Evolutionary conservation across 306 rosid species (phyloP).

Genomic region (Luffa acutangula): DNA sequence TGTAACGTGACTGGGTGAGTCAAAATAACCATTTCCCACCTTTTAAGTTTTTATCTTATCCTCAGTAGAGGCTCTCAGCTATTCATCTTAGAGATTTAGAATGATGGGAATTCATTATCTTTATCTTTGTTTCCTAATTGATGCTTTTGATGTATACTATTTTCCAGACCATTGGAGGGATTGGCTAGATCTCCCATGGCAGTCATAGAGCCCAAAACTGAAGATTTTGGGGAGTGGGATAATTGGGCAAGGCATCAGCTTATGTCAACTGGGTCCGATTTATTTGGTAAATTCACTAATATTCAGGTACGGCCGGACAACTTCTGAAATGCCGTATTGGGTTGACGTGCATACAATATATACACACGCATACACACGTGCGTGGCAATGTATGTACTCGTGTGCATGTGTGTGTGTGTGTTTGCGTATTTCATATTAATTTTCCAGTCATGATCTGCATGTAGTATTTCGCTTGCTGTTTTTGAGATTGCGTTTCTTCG

Average conservation of each 20-base stretch:
- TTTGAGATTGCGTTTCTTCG: neutral
- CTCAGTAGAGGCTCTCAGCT: neutral
- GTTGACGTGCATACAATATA: neutral
- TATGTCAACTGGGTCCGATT: conserved; percentile 82
- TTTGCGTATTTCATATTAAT: neutral
- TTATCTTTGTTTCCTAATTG: neutral
- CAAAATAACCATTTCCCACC: neutral
- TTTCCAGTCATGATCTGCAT: neutral
- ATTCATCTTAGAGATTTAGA: neutral
- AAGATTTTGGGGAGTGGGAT: conserved; percentile 44
- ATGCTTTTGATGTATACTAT: neutral
- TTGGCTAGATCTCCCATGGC: conserved; percentile 61
- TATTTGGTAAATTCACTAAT: conserved; percentile 73
- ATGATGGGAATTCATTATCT: neutral
- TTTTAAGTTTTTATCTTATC: neutral
- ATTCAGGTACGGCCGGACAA: conserved; percentile 49
- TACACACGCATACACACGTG: neutral
- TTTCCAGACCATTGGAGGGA: conserved; percentile 50
- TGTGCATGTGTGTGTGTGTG: neutral
- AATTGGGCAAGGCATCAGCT: conserved; percentile 83
- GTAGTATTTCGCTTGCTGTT: neutral
- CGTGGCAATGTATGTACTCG: neutral
- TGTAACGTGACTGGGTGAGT: conserved; percentile 66
- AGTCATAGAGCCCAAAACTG: conserved; percentile 18
- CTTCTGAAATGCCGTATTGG: neutral